Base-by-base conservation (phyloP, 108 stramenopile genomes). In the Cyclotella baltica region DNA sequence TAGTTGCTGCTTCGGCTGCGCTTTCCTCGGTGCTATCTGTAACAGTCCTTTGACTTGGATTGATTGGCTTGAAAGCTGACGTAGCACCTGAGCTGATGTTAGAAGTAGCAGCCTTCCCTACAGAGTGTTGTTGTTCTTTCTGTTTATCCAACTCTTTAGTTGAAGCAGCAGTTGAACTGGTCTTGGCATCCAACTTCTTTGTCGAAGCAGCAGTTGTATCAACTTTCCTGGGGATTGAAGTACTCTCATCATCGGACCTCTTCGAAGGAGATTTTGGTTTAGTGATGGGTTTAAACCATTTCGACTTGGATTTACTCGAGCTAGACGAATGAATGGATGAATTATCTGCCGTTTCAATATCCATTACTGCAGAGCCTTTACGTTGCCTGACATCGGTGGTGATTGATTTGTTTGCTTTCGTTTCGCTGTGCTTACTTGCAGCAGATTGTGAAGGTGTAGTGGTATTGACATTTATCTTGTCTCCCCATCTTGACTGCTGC, bases 21-120 rank as follows among this genome's bases (percentile, higher is more conserved):
- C n/a, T 52, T 10, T 52, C 19, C 19, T 10, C 4, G 4, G 51
- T 52, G 11, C 18, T 52, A n/a, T 52, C 51, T 4, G 51, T 52
- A 4, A 10, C 51, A 52, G 11, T 61, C 31, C 0, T 34, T 31
- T 61, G 30, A 61, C 13, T 33, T 61, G 30, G 31, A 34, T 61
- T 61, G 59, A 61, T n/a, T 33, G 59, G 59, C 31, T 30, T 16
- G 34, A 61, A 61, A 1, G 59, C 59, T 33, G 59, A 61, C 34
- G 22, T 25, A 27, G 55, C 20, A 55, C 55, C 55, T 4, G 55
- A 27, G 55, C 55, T 6, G 25, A 55, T 55, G 25, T 23, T 25
- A 25, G n/a, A 25, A n/a, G 0, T 55, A 10, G 4, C 23, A 27
- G 23, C 22, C 11, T 11, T 25, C 25, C 10, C 55, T 25, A 25